Evolutionary conservation across 192 early-diverging fungal species (phyloP).

Genomic region (Gaertneriomyces semiglobifer): DNA sequence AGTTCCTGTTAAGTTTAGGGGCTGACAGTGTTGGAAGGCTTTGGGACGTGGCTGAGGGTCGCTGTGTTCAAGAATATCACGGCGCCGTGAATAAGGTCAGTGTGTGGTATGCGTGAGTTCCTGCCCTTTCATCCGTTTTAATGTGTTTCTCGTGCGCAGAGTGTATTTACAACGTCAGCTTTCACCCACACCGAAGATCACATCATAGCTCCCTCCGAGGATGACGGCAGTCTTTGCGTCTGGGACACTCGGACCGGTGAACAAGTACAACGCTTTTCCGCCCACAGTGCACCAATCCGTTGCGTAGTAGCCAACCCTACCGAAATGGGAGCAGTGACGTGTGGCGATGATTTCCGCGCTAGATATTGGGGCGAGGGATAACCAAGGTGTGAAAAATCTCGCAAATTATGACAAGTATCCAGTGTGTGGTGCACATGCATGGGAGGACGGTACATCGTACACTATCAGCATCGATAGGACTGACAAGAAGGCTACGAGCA

Average conservation of each 20-base stretch:
- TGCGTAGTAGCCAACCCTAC: constrained; percentile 26
- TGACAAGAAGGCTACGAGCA: no score
- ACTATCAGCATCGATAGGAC: no score
- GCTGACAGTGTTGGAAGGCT: constrained; percentile 68
- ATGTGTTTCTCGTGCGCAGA: constrained; percentile 3
- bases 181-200: constrained; percentile 39
- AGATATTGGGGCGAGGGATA: constrained; percentile 24
- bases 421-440: background rate
- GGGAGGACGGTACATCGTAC: background rate
- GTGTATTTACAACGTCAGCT: constrained; percentile 19
- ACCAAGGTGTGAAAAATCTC: background rate
- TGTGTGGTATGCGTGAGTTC: background rate
- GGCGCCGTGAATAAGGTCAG: constrained; percentile 58
- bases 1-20: constrained; percentile 76
- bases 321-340: constrained; percentile 23
- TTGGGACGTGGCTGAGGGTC: constrained; percentile 81
- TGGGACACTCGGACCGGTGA: constrained; percentile 39
- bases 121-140: background rate
- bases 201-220: constrained; percentile 29
- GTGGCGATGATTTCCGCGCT: constrained; percentile 30
- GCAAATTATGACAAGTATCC: no score
- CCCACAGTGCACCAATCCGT: constrained; percentile 18
- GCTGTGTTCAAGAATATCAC: constrained; percentile 66
- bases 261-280: constrained; percentile 15
- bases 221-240: constrained; percentile 18